phyloP scores from a whole-genome alignment of 495 filamentous ascomycete genomes.

The Penicillium parvum region DNA sequence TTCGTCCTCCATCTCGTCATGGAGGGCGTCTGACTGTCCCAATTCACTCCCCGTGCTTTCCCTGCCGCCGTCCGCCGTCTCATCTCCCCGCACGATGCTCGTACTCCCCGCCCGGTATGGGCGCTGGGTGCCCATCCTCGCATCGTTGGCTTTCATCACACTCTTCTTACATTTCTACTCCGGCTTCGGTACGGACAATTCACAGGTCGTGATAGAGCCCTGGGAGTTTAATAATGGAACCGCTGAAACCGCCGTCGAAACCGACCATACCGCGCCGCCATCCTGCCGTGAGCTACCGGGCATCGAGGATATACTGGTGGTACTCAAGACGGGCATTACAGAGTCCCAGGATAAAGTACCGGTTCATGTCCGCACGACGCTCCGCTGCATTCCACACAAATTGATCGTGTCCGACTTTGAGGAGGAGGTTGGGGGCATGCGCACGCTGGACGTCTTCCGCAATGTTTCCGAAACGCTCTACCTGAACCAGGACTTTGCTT shows the following conservation, averaged over 20 bases:
- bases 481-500: slow-evolving; percentile 39
- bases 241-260: background rate
- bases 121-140: slow-evolving; percentile 21
- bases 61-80: background rate
- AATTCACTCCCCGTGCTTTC: background rate
- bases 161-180: slow-evolving; percentile 18
- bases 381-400: slow-evolving; percentile 43
- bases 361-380: slow-evolving; percentile 41
- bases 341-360: slow-evolving; percentile 41
- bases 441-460: slow-evolving; percentile 42
- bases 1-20: slow-evolving; percentile 13
- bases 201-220: slow-evolving; percentile 8
- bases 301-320: slow-evolving; percentile 37
- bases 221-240: too few relatives aligned
- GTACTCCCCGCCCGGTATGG: slow-evolving; percentile 23
- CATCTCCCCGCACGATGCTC: slow-evolving; percentile 11
- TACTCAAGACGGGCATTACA: slow-evolving; percentile 49
- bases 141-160: slow-evolving; percentile 8
- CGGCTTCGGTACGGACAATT: slow-evolving; percentile 3
- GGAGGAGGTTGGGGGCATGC: slow-evolving; percentile 37
- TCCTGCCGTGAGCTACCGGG: slow-evolving; percentile 28
- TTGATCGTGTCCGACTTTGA: slow-evolving; percentile 48
- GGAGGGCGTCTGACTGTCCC: slow-evolving; percentile 9
- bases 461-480: slow-evolving; percentile 27
- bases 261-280: background rate